phyloP scores from a whole-genome alignment of 2,329 filamentous ascomycete species.

The Sclerotinia nivalis region DNA sequence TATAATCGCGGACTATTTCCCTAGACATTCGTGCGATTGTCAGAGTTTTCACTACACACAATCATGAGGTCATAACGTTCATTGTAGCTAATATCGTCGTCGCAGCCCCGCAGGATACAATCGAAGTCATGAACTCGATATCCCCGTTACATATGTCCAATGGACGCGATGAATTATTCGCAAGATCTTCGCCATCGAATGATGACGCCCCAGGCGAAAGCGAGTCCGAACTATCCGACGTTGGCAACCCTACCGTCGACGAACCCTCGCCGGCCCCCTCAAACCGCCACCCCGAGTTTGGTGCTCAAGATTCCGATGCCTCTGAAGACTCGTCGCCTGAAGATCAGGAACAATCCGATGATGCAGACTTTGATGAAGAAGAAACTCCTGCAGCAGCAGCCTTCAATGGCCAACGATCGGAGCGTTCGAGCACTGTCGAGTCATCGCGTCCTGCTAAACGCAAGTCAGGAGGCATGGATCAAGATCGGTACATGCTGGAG shows the following conservation, averaged over 20 bases:
- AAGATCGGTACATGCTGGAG: conserved; percentile 75
- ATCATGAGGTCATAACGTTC: conserved; percentile 29
- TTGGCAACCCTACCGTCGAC: conserved; percentile 57
- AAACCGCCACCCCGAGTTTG: conserved; percentile 41
- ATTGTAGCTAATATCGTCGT: conserved; percentile 50
- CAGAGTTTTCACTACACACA: conserved; percentile 30
- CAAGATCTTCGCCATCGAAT: conserved; percentile 46
- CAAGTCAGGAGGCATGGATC: conserved; percentile 66
- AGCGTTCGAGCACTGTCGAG: conserved; percentile 67
- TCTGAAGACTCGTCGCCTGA: conserved; percentile 40
- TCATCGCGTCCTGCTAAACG: conserved; percentile 72
- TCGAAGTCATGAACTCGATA: conserved; percentile 62
- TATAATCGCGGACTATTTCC: conserved; percentile 34
- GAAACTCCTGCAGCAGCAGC: conserved; percentile 55
- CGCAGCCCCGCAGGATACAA: conserved; percentile 58
- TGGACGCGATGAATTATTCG: conserved; percentile 61
- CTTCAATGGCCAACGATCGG: conserved; percentile 51
- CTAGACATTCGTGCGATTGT: conserved; percentile 28
- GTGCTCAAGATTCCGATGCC: conserved; percentile 36
- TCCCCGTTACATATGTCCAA: conserved; percentile 65
- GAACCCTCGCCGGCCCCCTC: conserved; percentile 51
- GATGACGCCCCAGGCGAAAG: conserved; percentile 55
- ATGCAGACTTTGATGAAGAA: conserved; percentile 75
- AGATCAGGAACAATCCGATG: conserved; percentile 59
- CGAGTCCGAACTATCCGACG: conserved; percentile 77